Evolutionary conservation across 305 asterid species (phyloP), one percentile per base, ranked within the genome.

Genomic region (Plantago coronopus): DNA sequence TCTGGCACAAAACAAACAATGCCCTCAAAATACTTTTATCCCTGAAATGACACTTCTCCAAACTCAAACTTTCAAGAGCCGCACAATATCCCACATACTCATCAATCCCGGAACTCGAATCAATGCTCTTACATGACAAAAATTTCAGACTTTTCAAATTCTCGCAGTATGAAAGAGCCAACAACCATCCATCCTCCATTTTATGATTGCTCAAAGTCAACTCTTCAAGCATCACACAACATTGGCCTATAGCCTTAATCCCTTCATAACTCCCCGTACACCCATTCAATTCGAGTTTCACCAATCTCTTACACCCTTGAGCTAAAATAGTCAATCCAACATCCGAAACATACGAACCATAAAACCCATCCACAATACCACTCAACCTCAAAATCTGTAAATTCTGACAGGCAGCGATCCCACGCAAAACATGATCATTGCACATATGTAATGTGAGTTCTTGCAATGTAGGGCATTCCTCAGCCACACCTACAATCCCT

Each of bases 151-250:
- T 75, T 67, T 62, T 88, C 86, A 91, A 69, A 69, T 80, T 86
- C 37, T 78, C 81, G 20, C 83, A 86, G 37, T 61, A 84, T 0
- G 93, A 65, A 63, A 91, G 86, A 48, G 80, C 96, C 44, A 74
- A 57, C 57, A 91, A 55, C 98, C 98, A 91, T 3, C 95, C 95
- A 63, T 78, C 81, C 68, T 86, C 95, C 95, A 91, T 86, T 55
- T 75, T 74, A 49, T 88, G 98, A 66, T 83, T 63, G 17, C 77
- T 64, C 17, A 91, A 48, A 2, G 79, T 83, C 55, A 91, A 50
- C 69, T 88, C 95, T 37, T 91, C 90, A 1, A 91, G 88, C 93
- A 89, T 81, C 58, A 61, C 76, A 66, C 97, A 91, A 69, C 95
- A 84, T 50, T 82, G 94, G 6, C 89, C 91, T 8, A 88, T 81